Conservation (phyloP, 257 asterid species). For the Ajuga chamaepitys region DNA sequence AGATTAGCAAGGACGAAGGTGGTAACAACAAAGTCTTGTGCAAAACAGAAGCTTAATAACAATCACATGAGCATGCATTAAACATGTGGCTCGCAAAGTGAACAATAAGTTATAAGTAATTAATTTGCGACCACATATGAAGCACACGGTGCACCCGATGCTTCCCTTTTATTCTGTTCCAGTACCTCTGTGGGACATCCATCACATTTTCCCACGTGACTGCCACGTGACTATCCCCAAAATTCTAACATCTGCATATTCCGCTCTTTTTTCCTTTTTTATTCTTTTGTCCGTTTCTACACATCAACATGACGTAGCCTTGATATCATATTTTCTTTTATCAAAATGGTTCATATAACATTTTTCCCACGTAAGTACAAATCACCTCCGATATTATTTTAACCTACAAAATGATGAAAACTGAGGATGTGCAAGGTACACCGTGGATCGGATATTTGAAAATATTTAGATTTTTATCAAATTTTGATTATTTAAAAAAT, state of each 20-base stretch:
- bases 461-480: no score
- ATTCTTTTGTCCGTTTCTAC: neutral
- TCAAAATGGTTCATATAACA: neutral
- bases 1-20: no score
- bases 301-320: constrained; percentile 24
- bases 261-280: neutral
- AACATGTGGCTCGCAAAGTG: neutral
- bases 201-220: constrained; percentile 9
- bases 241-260: neutral
- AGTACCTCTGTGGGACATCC: neutral
- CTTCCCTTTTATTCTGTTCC: neutral
- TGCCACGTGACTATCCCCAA: constrained; percentile 24
- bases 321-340: constrained; percentile 17
- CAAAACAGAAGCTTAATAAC: neutral
- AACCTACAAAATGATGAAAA: no score
- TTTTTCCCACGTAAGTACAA: neutral
- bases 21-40: neutral
- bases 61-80: neutral
- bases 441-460: no score
- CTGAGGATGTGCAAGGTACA: no score
- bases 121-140: neutral
- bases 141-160: neutral
- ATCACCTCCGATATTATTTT: neutral
- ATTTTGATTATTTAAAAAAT: no score
- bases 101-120: neutral